Base-by-base conservation (phyloP, 2,329 filamentous ascomycete genomes). In the Madurella fahalii region DNA sequence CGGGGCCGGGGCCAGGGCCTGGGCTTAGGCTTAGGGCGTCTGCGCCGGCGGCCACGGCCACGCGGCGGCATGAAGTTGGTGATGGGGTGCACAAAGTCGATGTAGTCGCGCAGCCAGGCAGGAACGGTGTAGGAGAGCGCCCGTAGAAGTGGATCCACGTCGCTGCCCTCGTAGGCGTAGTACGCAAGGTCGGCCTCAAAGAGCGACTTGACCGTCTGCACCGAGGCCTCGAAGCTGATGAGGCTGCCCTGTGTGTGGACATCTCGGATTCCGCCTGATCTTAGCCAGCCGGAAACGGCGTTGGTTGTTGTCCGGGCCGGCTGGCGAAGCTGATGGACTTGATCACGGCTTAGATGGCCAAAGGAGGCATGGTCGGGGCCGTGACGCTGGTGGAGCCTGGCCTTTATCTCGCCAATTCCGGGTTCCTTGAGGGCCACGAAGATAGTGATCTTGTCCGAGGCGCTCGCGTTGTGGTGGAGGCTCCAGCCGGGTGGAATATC, bases 81-180 rank as follows among this genome's bases (percentile, higher is more conserved):
- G 41, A 80, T 64, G 0, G 78, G 77, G 40, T 77, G 72, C 30
- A 80, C 67, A 56, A 80, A 79, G 50, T 69, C 70, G 50, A 80
- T 69, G 52, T 69, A 63, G 1, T 65, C 60, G 1, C 65, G 61
- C 5, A 80, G 66, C 4, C 63, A 57, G 4, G 67, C 67, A 0
- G 78, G 77, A 2, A 80, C 64, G 2, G 69, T 69, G 59, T 81
- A 80, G 16, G 72, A 66, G 11, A 64, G 70, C 3, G 77, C 72
- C 12, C 78, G 72, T 2, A 80, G 65, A 2, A 77, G 69, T 1
- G 71, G 66, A 4, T 46, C 47, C 2, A 32, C 34, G 40, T 61
- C 55, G 40, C 68, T 63, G 37, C 65, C 65, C 4, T 68, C 59
- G 57, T 74, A 78, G 11, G 72, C 65, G 59, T 77, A 80, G 32